Base-by-base conservation (phyloP, 2,329 filamentous ascomycete species). In the Falciphora oryzae region DNA sequence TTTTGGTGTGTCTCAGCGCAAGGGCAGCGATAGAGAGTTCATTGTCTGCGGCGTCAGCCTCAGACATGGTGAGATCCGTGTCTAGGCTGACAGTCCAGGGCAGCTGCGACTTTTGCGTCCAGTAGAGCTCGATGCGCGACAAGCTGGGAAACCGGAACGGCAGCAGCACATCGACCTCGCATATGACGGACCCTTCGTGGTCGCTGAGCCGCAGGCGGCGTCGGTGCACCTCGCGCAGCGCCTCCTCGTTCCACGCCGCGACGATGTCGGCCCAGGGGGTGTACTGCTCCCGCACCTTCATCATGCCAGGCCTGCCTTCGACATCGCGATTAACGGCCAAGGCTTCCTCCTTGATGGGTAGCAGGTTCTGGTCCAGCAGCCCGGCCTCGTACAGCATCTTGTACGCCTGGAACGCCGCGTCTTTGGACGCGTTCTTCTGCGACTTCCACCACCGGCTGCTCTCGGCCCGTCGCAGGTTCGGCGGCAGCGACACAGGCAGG, bases 341-440 rank as follows among this genome's bases (percentile, higher is more conserved):
- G 2, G 14, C 14, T 2, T 79, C 73, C 13, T 78, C 75, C 64
- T 74, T 75, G 18, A 82, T 77, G 11, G 94, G 94, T 57, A 97
- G 79, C 0, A 97, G 76, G 69, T 96, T 82, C 18, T 96, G 85
- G 67, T 91, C 93, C 1, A 98, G 75, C 6, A 97, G 78, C 0
- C 89, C 89, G 31, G 84, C 88, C 10, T 84, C 70, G 71, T 94
- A 87, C 0, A 98, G 79, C 6, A 80, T 80, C 28, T 85, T 76
- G 71, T 93, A 97, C 1, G 93, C 91, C 71, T 91, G 85, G 67
- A 96, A 95, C 0, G 92, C 90, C 1, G 89, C 92, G 74, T 97
- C 94, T 71, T 90, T 92, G 69, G 81, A 87, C 0, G 93, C 92
- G 69, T 86, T 87, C 65, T 81, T 84, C 70, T 95, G 89, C 0